phyloP scores from a whole-genome alignment of 2,329 filamentous ascomycete species.

The Lachnellula willkommii region DNA sequence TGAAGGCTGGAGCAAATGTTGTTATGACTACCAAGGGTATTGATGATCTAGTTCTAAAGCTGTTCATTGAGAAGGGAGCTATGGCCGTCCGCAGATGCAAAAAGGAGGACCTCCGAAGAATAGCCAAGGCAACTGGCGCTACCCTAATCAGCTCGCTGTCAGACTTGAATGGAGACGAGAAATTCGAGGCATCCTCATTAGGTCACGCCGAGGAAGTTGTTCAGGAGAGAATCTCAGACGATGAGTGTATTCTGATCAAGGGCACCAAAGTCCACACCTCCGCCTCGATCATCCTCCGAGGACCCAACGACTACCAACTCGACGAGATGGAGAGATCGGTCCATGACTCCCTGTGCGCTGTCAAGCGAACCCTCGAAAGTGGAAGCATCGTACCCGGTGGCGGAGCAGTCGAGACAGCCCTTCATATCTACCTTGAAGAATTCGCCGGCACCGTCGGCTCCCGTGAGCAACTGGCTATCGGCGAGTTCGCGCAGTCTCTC shows the following conservation, averaged over 20 bases:
- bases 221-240: slow-evolving; percentile 98
- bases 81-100: slow-evolving; percentile 97
- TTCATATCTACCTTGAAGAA: slow-evolving; percentile 98
- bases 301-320: slow-evolving; percentile 90
- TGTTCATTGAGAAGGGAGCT: slow-evolving; percentile 88
- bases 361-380: slow-evolving; percentile 95
- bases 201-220: slow-evolving; percentile 91
- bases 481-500: slow-evolving; percentile 91
- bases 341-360: slow-evolving; percentile 92
- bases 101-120: slow-evolving; percentile 94
- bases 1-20: slow-evolving; percentile 95
- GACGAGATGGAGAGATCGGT: slow-evolving; percentile 99
- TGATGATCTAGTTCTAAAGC: slow-evolving; percentile 90
- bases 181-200: slow-evolving; percentile 84
- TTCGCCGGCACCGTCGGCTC: slow-evolving; percentile 97
- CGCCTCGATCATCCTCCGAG: slow-evolving; percentile 91
- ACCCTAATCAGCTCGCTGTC: slow-evolving; percentile 90
- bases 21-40: slow-evolving; percentile 97
- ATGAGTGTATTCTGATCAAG: slow-evolving; percentile 96
- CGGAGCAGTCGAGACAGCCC: slow-evolving; percentile 94
- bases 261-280: slow-evolving; percentile 92
- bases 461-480: slow-evolving; percentile 94
- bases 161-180: slow-evolving; percentile 95
- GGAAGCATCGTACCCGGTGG: slow-evolving; percentile 95
- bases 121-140: slow-evolving; percentile 92